phyloP scores from a whole-genome alignment of 352 stramenopile species.

The Globisporangium polare region DNA sequence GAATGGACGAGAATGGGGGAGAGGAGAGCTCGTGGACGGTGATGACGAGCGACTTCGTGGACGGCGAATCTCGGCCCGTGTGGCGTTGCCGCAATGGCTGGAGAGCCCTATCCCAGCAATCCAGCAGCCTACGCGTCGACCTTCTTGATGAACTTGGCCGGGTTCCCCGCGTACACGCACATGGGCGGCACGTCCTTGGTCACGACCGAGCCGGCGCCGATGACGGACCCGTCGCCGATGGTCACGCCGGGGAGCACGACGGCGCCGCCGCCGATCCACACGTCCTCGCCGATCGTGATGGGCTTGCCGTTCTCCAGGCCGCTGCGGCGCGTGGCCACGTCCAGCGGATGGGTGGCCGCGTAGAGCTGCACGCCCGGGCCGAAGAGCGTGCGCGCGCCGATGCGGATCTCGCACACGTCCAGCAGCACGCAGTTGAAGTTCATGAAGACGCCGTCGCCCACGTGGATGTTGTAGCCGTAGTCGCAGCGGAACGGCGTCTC shows the following conservation, averaged over 20 bases:
- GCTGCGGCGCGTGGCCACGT: conserved; percentile 31
- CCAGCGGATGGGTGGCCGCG: conserved; percentile 74
- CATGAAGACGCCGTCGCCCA: conserved; percentile 79
- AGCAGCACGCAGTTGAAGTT: conserved; percentile 89
- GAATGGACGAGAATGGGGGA: too few species aligned
- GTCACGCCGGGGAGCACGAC: conserved; percentile 65
- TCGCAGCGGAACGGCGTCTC: conserved; percentile 87
- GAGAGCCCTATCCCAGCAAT: too few species aligned
- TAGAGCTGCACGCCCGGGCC: conserved; percentile 77
- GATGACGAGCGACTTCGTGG: too few species aligned
- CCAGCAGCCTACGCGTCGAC: conserved; percentile 20
- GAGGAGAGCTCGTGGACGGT: too few species aligned
- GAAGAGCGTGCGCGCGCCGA: conserved; percentile 73
- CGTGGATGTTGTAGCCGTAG: conserved; percentile 82
- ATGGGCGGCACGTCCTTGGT: conserved; percentile 66
- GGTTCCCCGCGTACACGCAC: conserved; percentile 63
- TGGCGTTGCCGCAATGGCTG: background rate
- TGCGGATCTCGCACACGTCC: conserved; percentile 72
- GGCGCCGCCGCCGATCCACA: conserved; percentile 78
- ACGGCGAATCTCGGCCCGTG: too few species aligned
- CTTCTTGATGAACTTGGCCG: conserved; percentile 72
- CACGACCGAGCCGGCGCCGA: conserved; percentile 79
- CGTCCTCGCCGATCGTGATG: conserved; percentile 77
- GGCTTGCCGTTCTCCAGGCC: conserved; percentile 59
- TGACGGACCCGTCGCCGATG: conserved; percentile 54